Conservation (phyloP, 2,329 filamentous ascomycete species). For the Cercospora nicotianae region DNA sequence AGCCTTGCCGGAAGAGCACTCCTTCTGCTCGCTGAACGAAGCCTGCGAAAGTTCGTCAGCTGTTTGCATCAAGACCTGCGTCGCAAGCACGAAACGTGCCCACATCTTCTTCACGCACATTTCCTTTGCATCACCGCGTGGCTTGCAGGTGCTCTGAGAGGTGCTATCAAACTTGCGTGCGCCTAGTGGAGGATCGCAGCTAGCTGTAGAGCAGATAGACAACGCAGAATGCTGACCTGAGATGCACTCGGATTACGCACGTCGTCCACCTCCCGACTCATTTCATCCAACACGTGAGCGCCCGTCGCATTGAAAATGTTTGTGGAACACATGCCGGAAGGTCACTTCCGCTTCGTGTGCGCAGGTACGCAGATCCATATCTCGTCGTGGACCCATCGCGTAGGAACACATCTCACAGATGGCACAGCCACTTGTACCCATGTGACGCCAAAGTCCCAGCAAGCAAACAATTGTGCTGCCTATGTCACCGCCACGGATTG, state of each 20-base stretch:
- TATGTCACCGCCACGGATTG: background rate
- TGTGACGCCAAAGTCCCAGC: background rate
- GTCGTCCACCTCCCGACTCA: background rate
- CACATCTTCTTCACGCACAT: background rate
- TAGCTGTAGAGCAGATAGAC: background rate
- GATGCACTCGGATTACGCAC: background rate
- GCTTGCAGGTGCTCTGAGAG: no score
- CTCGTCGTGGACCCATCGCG: background rate
- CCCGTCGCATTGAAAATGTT: background rate
- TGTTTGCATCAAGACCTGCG: background rate
- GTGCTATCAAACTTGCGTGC: background rate
- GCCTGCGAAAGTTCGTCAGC: background rate
- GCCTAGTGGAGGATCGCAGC: background rate
- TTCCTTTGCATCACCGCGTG: background rate
- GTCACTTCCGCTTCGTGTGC: background rate
- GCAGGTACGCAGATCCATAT: background rate
- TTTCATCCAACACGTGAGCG: background rate
- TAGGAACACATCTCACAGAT: background rate
- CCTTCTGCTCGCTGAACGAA: background rate
- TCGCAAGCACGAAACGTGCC: background rate
- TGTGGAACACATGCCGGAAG: background rate
- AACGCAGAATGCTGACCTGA: background rate
- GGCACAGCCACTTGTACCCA: background rate
- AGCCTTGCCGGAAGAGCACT: background rate
- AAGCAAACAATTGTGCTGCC: background rate